A percentile compares a stretch with the other conserved stretches of the same genome.
These are phyloP conservation scores for Termitomyces sp. DNA, from an alignment of 768 basidiomycete genomes.

Conservation along the genomic window DNA sequence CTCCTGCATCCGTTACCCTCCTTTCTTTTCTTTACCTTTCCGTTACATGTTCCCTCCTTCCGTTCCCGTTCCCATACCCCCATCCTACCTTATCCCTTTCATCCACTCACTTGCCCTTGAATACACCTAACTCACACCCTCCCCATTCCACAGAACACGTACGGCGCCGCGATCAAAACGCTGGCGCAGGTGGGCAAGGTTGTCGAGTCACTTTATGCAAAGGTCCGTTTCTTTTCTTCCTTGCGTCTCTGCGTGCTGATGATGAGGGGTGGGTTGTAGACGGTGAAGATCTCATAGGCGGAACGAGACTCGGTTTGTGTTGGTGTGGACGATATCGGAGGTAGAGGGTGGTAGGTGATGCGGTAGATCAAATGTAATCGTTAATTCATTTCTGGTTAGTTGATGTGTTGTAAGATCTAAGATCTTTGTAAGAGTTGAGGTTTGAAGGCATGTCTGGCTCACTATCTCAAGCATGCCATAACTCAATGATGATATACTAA, in stretches of 20 bases:
- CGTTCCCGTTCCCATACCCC: too few relatives aligned
- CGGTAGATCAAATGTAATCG: neutral
- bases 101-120: neutral
- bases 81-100: too few relatives aligned
- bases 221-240: slow-evolving; percentile 35
- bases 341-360: neutral
- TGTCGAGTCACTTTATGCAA: slow-evolving; percentile 91
- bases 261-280: slow-evolving; percentile 12
- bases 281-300: slow-evolving; percentile 27
- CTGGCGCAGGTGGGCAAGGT: slow-evolving; percentile 89
- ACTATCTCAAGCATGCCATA: too few relatives aligned
- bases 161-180: slow-evolving; percentile 86
- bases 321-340: neutral
- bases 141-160: slow-evolving; percentile 61
- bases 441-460: too few relatives aligned
- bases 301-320: neutral
- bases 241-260: neutral
- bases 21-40: neutral
- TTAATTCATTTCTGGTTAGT: too few relatives aligned
- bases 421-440: too few relatives aligned
- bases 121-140: neutral
- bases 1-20: neutral
- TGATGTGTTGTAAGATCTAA: too few relatives aligned
- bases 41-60: too few relatives aligned
- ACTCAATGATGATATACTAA: too few relatives aligned